Conservation (phyloP, 2,329 filamentous ascomycete species). For the Alternaria hordeiaustralica region DNA sequence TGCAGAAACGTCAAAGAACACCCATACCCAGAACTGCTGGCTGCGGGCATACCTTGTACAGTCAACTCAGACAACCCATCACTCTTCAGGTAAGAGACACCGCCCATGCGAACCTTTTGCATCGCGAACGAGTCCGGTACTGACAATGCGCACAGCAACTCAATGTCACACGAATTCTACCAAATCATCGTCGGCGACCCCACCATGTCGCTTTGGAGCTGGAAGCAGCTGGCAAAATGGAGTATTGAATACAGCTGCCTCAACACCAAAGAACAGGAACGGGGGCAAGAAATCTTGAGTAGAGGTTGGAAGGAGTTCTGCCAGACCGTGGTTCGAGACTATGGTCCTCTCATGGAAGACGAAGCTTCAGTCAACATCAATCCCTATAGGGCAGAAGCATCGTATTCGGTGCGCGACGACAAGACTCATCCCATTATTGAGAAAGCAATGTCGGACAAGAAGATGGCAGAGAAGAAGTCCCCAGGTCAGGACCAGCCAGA, state of each 20-base stretch:
- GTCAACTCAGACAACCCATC: conserved; percentile 78
- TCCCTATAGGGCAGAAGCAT: conserved; percentile 8
- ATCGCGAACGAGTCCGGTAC: neutral
- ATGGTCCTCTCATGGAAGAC: conserved; percentile 19
- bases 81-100: conserved; percentile 64
- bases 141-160: conserved; percentile 59
- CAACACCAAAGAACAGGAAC: conserved; percentile 45
- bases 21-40: conserved; percentile 70
- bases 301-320: conserved; percentile 66
- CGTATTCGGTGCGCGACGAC: neutral
- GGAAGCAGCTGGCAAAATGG: conserved; percentile 67
- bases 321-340: conserved; percentile 56
- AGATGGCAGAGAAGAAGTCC: neutral
- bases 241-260: conserved; percentile 56
- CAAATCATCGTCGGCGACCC: conserved; percentile 74
- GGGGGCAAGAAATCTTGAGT: conserved; percentile 57
- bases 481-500: neutral
- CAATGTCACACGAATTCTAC: conserved; percentile 78
- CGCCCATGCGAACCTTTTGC: neutral
- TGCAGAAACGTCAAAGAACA: conserved; percentile 71
- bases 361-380: neutral
- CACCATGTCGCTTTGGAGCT: conserved; percentile 71
- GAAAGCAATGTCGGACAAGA: neutral
- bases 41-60: conserved; percentile 76
- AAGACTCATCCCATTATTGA: neutral